These are phyloP conservation scores for Nakataea oryzae DNA, from an alignment of 2,329 filamentous ascomycete genomes.

Conservation along the genomic window DNA sequence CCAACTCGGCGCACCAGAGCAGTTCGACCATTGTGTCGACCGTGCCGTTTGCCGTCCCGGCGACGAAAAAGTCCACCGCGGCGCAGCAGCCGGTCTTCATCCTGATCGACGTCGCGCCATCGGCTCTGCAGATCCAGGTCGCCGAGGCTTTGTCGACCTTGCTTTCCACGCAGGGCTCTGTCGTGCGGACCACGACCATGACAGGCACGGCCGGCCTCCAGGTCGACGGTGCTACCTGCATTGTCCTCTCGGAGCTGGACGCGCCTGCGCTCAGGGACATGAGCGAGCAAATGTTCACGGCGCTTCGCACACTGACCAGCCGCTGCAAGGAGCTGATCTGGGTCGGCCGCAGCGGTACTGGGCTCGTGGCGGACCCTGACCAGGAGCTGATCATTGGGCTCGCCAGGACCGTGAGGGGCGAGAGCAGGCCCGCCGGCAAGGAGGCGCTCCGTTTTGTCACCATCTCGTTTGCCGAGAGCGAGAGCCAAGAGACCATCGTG, in stretches of 20 bases:
- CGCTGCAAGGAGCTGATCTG: conserved; percentile 10
- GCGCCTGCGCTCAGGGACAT: conserved; percentile 7
- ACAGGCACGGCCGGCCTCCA: conserved; percentile 5
- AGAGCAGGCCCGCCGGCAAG: conserved; percentile 4
- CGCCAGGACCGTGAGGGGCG: conserved; percentile 6
- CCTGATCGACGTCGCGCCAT: not conserved
- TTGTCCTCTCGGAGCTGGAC: conserved; percentile 10
- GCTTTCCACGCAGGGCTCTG: not conserved
- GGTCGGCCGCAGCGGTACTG: conserved; percentile 8
- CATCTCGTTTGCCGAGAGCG: conserved; percentile 11
- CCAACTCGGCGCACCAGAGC: not conserved
- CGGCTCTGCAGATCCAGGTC: not conserved
- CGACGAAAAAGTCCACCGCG: not conserved
- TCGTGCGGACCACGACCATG: not conserved
- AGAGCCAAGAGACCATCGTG: conserved; percentile 3
- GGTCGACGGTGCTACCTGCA: conserved; percentile 8
- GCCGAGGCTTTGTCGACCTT: not conserved
- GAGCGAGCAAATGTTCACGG: conserved; percentile 6
- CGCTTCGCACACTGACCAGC: conserved; percentile 8
- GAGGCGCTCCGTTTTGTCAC: conserved; percentile 9
- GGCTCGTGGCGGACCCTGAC: conserved; percentile 6
- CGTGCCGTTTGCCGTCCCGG: conserved; percentile 12
- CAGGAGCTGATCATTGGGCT: conserved; percentile 10
- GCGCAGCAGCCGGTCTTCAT: not conserved
- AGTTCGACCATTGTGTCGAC: conserved; percentile 8